These are phyloP conservation scores for Naganishia friedmannii DNA, from an alignment of 768 basidiomycete species.

Conservation along the genomic window DNA sequence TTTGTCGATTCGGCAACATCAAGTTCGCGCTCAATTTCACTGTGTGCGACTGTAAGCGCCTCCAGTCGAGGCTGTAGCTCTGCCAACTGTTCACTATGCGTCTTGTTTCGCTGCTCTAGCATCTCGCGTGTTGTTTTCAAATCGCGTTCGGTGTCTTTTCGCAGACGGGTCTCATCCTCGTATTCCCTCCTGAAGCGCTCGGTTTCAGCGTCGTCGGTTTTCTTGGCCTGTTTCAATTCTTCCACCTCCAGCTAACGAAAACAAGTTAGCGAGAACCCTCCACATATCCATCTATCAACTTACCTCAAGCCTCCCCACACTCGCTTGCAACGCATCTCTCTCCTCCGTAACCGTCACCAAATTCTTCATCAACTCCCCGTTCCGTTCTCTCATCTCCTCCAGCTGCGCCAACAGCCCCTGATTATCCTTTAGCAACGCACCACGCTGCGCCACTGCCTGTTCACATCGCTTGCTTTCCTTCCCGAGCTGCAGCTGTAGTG, in stretches of 20 bases:
- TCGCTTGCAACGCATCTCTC: slow-evolving; percentile 32
- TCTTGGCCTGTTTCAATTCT: slow-evolving; percentile 5
- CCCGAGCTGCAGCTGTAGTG: slow-evolving; percentile 29
- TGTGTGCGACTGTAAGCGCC: background rate
- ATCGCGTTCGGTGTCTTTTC: slow-evolving; percentile 9
- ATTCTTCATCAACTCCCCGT: slow-evolving; percentile 47
- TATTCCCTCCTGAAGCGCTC: slow-evolving; percentile 21
- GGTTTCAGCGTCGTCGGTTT: background rate
- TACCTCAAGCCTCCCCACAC: slow-evolving; percentile 31
- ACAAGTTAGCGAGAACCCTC: background rate
- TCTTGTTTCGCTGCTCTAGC: slow-evolving; percentile 14
- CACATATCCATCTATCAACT: background rate
- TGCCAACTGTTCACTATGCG: slow-evolving; percentile 4
- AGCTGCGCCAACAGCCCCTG: slow-evolving; percentile 45
- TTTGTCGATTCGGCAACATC: background rate
- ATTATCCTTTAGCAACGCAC: slow-evolving; percentile 46
- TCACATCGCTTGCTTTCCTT: slow-evolving; percentile 40
- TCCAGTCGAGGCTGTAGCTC: slow-evolving; percentile 12
- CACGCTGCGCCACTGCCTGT: slow-evolving; percentile 39
- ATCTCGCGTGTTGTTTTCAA: slow-evolving; percentile 7
- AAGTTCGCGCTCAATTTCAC: slow-evolving; percentile 10
- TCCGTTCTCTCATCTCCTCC: slow-evolving; percentile 48
- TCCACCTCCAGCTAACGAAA: slow-evolving; percentile 9
- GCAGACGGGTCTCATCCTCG: background rate
- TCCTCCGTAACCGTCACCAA: slow-evolving; percentile 39